A percentile compares a stretch with the other conserved stretches of the same genome.
Evolutionary conservation across 768 basidiomycete genomes (phyloP).

Genomic region (Thelephora ganbajun): DNA sequence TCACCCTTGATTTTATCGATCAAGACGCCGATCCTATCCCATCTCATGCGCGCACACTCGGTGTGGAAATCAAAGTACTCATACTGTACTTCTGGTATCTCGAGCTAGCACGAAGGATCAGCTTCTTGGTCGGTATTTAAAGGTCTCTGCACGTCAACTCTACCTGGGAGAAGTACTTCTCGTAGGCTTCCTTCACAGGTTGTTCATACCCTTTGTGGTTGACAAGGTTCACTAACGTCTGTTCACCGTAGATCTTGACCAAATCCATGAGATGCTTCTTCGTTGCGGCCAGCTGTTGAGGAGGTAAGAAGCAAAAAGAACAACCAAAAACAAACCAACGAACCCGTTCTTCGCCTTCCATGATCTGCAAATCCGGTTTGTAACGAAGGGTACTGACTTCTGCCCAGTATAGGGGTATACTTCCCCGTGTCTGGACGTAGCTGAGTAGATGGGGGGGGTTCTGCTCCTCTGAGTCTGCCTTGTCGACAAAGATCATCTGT

Average conservation of each 20-base stretch:
- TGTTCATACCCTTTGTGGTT: slow-evolving; percentile 89
- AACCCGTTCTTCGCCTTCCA: slow-evolving; percentile 85
- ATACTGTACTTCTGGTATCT: slow-evolving; percentile 63
- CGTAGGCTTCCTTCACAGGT: slow-evolving; percentile 92
- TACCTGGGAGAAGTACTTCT: slow-evolving; percentile 58
- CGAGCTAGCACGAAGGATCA: slow-evolving; percentile 26
- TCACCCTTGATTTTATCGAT: slow-evolving; percentile 66
- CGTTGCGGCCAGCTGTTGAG: slow-evolving; percentile 50
- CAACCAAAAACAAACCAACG: slow-evolving; percentile 14
- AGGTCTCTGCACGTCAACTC: not conserved
- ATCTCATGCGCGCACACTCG: slow-evolving; percentile 90
- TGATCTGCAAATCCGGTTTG: slow-evolving; percentile 91
- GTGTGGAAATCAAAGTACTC: slow-evolving; percentile 96
- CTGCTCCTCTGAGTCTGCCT: slow-evolving; percentile 35
- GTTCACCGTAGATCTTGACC: slow-evolving; percentile 59
- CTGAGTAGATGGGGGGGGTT: slow-evolving; percentile 27
- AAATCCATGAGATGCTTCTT: slow-evolving; percentile 63
- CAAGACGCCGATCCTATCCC: slow-evolving; percentile 80
- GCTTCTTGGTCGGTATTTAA: not conserved
- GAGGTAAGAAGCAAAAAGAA: slow-evolving; percentile 4
- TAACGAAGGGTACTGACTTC: slow-evolving; percentile 93
- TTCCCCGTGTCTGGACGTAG: slow-evolving; percentile 90
- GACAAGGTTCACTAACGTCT: slow-evolving; percentile 78
- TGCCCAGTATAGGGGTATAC: slow-evolving; percentile 91
- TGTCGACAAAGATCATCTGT: slow-evolving; percentile 75